phyloP scores from a whole-genome alignment of 768 basidiomycete genomes.

The Candolleomyces aberdarensis region DNA sequence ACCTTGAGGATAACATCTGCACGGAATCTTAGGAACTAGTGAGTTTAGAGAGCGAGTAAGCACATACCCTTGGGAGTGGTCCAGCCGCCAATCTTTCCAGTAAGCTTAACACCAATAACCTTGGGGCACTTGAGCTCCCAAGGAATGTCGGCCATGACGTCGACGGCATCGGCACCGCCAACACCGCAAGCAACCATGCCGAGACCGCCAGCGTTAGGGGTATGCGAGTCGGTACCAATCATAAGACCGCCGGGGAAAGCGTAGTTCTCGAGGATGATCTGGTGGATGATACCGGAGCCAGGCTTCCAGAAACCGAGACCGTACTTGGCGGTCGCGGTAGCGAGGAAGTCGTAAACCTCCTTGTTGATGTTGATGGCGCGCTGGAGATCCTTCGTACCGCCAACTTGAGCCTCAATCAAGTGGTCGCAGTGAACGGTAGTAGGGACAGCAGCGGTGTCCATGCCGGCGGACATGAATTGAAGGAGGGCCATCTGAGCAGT shows the following conservation, averaged over 20 bases:
- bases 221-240: slow-evolving; percentile 99
- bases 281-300: slow-evolving; percentile 98
- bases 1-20: slow-evolving; percentile 98
- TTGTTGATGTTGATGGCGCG: slow-evolving; percentile 92
- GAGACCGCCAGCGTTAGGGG: slow-evolving; percentile 98
- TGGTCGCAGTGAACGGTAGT: slow-evolving; percentile 99
- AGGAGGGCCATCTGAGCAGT: slow-evolving; percentile 98
- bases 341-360: slow-evolving; percentile 99
- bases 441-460: slow-evolving; percentile 96
- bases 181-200: slow-evolving; percentile 99
- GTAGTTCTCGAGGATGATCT: slow-evolving; percentile 99
- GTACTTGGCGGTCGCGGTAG: slow-evolving; percentile 96
- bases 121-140: slow-evolving; percentile 99
- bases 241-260: slow-evolving; percentile 99
- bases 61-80: slow-evolving; percentile 89
- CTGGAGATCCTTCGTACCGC: slow-evolving; percentile 89
- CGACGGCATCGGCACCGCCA: slow-evolving; percentile 98
- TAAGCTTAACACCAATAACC: slow-evolving; percentile 96
- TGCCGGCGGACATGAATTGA: slow-evolving; percentile 99
- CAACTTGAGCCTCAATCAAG: slow-evolving; percentile 95
- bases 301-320: slow-evolving; percentile 99
- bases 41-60: not conserved
- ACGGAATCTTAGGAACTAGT: slow-evolving; percentile 3
- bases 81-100: slow-evolving; percentile 95
- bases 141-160: slow-evolving; percentile 96